phyloP scores from a whole-genome alignment of 1,284 basidiomycete species.

The Ceratobasidium sp. region DNA sequence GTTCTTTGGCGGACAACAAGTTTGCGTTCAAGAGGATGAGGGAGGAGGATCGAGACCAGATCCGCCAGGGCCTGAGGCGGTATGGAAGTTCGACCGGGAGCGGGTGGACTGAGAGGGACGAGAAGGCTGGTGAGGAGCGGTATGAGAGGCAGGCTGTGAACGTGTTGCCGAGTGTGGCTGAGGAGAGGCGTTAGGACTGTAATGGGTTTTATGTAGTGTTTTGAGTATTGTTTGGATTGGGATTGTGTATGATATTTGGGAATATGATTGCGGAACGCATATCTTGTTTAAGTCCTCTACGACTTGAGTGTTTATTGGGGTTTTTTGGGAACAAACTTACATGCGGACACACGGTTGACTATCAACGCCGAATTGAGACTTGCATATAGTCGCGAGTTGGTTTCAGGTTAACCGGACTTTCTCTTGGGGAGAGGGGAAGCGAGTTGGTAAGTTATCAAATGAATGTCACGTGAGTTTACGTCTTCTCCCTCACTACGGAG shows the following conservation, averaged over 20 bases:
- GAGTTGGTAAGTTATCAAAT: too few species aligned
- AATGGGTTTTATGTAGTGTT: not conserved
- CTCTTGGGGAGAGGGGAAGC: too few species aligned
- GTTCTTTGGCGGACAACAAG: conserved; percentile 52
- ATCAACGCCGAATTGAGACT: not conserved
- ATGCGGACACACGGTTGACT: too few species aligned
- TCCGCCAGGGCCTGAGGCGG: conserved; percentile 33
- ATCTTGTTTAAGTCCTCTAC: not conserved
- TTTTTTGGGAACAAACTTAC: not conserved
- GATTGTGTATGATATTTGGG: conserved; percentile 18
- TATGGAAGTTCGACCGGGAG: conserved; percentile 33
- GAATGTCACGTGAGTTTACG: too few species aligned
- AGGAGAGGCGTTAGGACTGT: conserved; percentile 40
- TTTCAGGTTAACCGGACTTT: too few species aligned
- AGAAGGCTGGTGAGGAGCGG: conserved; percentile 36
- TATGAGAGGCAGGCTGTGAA: conserved; percentile 32
- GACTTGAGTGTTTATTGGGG: too few species aligned
- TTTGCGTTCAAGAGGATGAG: conserved; percentile 50
- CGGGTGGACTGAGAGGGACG: conserved; percentile 31
- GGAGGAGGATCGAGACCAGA: conserved; percentile 43
- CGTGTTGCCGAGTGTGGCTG: conserved; percentile 32
- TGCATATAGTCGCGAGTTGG: too few species aligned
- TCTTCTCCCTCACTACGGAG: too few species aligned
- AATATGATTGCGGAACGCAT: not conserved
- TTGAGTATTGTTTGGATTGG: not conserved